These are phyloP conservation scores for Athelia psychrophila DNA, from an alignment of 1,284 basidiomycete genomes.

Conservation along the genomic window DNA sequence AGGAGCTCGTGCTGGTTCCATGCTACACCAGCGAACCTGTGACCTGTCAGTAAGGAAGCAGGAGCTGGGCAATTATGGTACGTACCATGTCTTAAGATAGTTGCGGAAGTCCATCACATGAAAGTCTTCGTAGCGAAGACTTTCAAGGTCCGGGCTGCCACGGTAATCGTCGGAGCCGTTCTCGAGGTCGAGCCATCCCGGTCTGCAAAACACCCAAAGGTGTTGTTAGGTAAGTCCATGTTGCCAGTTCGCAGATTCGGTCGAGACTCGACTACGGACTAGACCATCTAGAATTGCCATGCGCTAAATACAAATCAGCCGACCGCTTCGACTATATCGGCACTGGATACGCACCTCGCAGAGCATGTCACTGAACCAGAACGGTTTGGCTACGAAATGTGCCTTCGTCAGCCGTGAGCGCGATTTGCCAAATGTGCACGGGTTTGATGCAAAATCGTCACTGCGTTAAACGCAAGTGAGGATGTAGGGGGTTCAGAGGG, in stretches of 20 bases:
- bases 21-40: conserved; percentile 69
- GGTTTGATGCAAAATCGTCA: too few species aligned
- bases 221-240: conserved; percentile 51
- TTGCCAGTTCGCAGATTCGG: conserved; percentile 42
- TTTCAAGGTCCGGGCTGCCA: conserved; percentile 54
- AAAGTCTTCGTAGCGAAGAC: conserved; percentile 60
- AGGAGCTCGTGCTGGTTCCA: conserved; percentile 73
- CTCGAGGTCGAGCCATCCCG: conserved; percentile 59
- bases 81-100: conserved; percentile 58
- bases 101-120: conserved; percentile 77
- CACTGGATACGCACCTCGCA: conserved; percentile 47
- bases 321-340: not conserved
- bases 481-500: too few species aligned
- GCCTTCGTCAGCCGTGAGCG: too few species aligned
- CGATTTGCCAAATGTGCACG: too few species aligned
- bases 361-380: conserved; percentile 46
- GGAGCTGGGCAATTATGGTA: too few species aligned
- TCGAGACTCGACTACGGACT: conserved; percentile 48
- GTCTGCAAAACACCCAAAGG: conserved; percentile 59
- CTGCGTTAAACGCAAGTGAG: too few species aligned
- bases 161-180: conserved; percentile 48
- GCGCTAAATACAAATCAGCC: conserved; percentile 53
- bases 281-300: conserved; percentile 60
- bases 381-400: conserved; percentile 34
- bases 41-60: conserved; percentile 3